Conservation (phyloP, 140 eudicot genomes). For the Flaveria floridana region DNA sequence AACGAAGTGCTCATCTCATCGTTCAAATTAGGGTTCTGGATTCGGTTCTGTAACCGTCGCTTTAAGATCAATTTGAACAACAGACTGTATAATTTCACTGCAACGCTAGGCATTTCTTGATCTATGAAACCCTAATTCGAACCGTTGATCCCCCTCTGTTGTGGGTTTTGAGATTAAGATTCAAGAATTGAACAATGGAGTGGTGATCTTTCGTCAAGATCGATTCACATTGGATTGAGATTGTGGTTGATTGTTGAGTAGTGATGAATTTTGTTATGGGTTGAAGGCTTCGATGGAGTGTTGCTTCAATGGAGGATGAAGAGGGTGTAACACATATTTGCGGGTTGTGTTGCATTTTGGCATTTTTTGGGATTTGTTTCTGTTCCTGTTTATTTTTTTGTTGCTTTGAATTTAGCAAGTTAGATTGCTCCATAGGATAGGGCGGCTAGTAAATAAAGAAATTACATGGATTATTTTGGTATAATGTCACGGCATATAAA, state of each 20-base stretch:
- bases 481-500: too few species aligned
- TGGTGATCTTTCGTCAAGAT: background rate
- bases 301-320: constrained; percentile 28
- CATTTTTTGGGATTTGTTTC: constrained; percentile 23
- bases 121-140: background rate
- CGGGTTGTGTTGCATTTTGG: constrained; percentile 39
- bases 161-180: constrained; percentile 22
- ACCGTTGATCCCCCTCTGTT: constrained; percentile 1
- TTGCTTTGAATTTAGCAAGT: too few species aligned
- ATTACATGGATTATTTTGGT: too few species aligned
- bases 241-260: constrained; percentile 4
- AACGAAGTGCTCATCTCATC: constrained; percentile 33
- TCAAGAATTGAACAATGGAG: too few species aligned
- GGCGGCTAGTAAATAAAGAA: too few species aligned
- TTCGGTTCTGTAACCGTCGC: constrained; percentile 72
- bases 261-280: constrained; percentile 16
- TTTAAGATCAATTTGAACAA: constrained; percentile 75
- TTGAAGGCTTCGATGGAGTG: constrained; percentile 28
- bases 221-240: constrained; percentile 18
- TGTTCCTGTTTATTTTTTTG: too few species aligned
- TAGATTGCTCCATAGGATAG: too few species aligned
- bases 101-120: constrained; percentile 79
- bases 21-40: constrained; percentile 47
- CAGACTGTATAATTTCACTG: constrained; percentile 90
- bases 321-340: constrained; percentile 35